Evolutionary conservation across 1,139 yeast species (phyloP), one percentile per base, ranked within the genome.

Genomic region (Taphrina deformans): DNA sequence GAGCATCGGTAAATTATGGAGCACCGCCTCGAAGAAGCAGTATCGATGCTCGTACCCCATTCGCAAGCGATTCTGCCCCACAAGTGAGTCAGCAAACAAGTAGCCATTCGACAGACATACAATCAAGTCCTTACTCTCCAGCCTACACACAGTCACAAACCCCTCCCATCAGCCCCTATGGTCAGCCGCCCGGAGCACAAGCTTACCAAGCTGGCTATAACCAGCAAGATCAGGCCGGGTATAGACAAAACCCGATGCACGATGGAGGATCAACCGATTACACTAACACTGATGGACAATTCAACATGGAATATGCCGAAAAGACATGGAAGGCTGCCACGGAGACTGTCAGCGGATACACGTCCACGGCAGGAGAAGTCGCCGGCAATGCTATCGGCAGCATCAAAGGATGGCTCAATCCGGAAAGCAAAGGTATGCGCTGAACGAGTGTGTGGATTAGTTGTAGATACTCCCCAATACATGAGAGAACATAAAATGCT

Each of bases 241-340:
- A 59, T 23, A 35, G 56, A 12, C 63, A 59, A 33, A 59, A 52
- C 50, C 38, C 63, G 18, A 24, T 50, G 3, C 56, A 59, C 41
- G 56, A 59, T 53, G 63, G 63, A 10, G 56, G 55, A 2, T 29
- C 50, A 10, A 50, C 56, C 4, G 63, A 59, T 23, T 59, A 59
- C n/a, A 35, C 6, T 16, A 16, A 16, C 21, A 38, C 14, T 12
- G 55, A 58, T 24, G 63, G 56, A 2, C 27, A 48, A 21, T 29
- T n/a, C 21, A 24, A 21, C 18, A 33, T 24, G 12, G 58, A 35
- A 23, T 38, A 38, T 38, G 58, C 58, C 23, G 58, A 38, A 24
- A 16, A 26, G 23, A 31, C 58, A 26, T 53, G 58, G 58, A 38
- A 35, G 45, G 23, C 58, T 2, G 58, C 58, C 7, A 23, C 48